Base-by-base conservation (phyloP, 2,329 filamentous ascomycete species). In the Penicillium sp. region DNA sequence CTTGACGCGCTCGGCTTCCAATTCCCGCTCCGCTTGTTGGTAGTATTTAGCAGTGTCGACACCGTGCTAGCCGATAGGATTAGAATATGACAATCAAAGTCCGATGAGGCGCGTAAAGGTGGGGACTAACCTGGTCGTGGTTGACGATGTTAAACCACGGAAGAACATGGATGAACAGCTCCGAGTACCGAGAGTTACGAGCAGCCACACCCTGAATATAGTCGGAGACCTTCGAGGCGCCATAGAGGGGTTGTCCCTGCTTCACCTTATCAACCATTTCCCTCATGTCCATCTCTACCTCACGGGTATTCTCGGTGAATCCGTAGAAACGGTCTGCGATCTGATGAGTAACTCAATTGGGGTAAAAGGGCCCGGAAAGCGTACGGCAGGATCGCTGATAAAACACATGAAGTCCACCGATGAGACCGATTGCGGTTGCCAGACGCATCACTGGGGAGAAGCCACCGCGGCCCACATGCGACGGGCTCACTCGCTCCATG, bases 81-180 rank as follows among this genome's bases (percentile, higher is more conserved):
- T 39, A 52, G 45, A 13, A 44, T 33, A n/a, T 10, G 30, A 38
- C 14, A 44, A 20, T 33, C 16, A 53, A 31, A 22, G 20, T 31
- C 16, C 16, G 13, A n/a, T 3, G 4, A 14, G 11, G 25, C 5
- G n/a, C 8, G 14, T 20, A 16, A 18, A 31, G 18, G 16, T 18
- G 18, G 28, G 46, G n/a, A 63, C 74, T 62, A 66, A 81, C 80
- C 71, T 85, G 83, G 70, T 84, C 86, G 76, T 99, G 94, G 76
- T 99, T 97, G 68, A 96, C 92, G 76, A 99, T 88, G 80, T 99
- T 99, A 77, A 96, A 92, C 94, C 92, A 97, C 35, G 92, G 92
- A 50, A 99, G 77, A 48, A 92, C 84, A 69, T 91, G 88, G 60
- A 89, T 77, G 74, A 92, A 94, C 28, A 94, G 79, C 36, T 88